Conservation (phyloP, 371 early-diverging fungal genomes). For the Zychaea mexicana region DNA sequence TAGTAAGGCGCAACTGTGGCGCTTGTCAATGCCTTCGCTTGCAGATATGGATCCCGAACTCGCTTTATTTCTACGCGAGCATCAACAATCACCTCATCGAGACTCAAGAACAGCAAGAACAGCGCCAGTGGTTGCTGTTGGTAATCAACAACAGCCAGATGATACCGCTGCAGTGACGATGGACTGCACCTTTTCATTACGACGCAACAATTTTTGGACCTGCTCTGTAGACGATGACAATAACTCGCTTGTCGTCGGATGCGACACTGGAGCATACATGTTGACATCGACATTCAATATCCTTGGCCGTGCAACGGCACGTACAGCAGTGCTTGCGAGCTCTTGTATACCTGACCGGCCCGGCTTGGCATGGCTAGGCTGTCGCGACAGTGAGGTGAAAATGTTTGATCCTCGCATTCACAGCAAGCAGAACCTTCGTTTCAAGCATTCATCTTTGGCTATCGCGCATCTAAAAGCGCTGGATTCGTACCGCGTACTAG, state of each 20-base stretch:
- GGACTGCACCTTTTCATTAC: not conserved
- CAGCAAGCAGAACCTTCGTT: not conserved
- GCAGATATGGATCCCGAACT: not conserved
- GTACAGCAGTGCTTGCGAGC: constrained; percentile 23
- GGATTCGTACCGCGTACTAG: constrained; percentile 14
- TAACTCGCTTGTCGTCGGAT: constrained; percentile 16
- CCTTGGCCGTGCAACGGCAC: not conserved
- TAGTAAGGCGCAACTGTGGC: constrained; percentile 1
- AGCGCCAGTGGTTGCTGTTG: not conserved
- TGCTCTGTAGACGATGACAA: constrained; percentile 8
- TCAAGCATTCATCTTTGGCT: constrained; percentile 15
- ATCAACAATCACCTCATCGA: not conserved
- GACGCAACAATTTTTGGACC: constrained; percentile 27
- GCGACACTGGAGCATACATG: constrained; percentile 20
- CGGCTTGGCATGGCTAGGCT: constrained; percentile 19
- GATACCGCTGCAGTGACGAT: not conserved
- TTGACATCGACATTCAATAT: constrained; percentile 9
- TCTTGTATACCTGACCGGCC: constrained; percentile 3
- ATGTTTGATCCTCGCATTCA: constrained; percentile 8
- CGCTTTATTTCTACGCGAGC: not conserved
- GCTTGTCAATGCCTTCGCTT: not conserved
- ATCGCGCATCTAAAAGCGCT: constrained; percentile 19
- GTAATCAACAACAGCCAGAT: not conserved
- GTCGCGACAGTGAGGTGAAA: constrained; percentile 22
- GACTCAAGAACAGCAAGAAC: not conserved